phyloP scores from a whole-genome alignment of 495 filamentous ascomycete genomes.

The Alectoria sarmentosa region DNA sequence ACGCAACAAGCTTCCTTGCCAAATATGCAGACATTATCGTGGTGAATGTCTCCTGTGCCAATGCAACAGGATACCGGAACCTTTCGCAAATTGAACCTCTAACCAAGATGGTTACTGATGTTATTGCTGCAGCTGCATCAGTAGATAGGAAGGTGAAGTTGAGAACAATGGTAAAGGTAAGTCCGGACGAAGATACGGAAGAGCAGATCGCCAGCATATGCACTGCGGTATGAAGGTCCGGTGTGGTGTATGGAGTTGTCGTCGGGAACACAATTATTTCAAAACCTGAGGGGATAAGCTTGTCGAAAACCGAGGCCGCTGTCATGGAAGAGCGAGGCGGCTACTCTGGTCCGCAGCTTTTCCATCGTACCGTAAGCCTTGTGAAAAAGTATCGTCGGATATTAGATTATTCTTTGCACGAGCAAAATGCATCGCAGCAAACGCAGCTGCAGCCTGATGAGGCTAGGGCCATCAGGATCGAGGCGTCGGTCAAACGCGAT shows the following conservation, averaged over 20 bases:
- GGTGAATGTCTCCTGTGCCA: not conserved
- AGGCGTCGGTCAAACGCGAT: too few relatives aligned
- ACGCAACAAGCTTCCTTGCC: not conserved
- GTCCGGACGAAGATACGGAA: constrained; percentile 82
- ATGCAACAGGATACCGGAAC: not conserved
- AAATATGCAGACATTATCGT: not conserved
- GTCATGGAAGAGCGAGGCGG: not conserved
- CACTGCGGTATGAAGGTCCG: constrained; percentile 70
- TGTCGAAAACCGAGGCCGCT: too few relatives aligned
- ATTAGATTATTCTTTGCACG: too few relatives aligned
- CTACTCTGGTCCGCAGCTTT: not conserved
- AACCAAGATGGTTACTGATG: not conserved
- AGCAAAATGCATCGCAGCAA: too few relatives aligned
- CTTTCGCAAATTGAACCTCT: not conserved
- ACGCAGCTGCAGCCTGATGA: too few relatives aligned
- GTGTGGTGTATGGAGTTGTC: constrained; percentile 89
- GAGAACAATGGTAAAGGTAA: constrained; percentile 92
- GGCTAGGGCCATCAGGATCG: too few relatives aligned
- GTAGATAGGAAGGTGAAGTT: not conserved
- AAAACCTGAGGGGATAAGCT: too few relatives aligned
- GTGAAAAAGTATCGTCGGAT: not conserved
- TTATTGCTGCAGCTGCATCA: not conserved
- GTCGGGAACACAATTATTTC: constrained; percentile 98
- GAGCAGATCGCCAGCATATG: constrained; percentile 81
- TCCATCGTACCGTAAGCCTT: not conserved